These are phyloP conservation scores for Penicillium italicum DNA, from an alignment of 2,329 filamentous ascomycete species.

Conservation along the genomic window DNA sequence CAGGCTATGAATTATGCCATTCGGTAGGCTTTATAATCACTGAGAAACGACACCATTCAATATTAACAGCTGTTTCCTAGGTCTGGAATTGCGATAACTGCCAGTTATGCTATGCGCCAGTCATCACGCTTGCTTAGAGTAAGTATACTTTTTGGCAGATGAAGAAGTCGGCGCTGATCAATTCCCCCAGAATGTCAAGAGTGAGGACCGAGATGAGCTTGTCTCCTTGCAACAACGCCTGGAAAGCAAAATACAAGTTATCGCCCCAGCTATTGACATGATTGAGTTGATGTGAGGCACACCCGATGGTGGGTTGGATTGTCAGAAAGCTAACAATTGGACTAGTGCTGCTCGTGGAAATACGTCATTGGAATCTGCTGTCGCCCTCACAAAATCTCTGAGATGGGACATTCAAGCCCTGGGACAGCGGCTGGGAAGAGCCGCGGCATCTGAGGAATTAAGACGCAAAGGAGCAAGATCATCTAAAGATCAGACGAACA, in stretches of 20 bases:
- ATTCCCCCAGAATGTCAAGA: conserved; percentile 59
- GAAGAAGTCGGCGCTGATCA: conserved; percentile 6
- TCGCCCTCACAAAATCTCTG: conserved; percentile 75
- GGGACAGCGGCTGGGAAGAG: conserved; percentile 68
- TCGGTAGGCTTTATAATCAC: conserved; percentile 40
- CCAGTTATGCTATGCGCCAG: conserved; percentile 78
- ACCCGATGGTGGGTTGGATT: not conserved
- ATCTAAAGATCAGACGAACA: conserved; percentile 51
- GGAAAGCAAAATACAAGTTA: conserved; percentile 82
- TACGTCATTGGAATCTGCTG: conserved; percentile 77
- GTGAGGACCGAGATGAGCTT: conserved; percentile 69
- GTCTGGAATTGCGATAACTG: conserved; percentile 80
- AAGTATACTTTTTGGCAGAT: not conserved
- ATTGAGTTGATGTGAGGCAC: conserved; percentile 74
- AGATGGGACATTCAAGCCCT: conserved; percentile 78
- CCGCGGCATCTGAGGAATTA: conserved; percentile 58
- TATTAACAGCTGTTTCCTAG: conserved; percentile 29
- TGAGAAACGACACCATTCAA: not conserved
- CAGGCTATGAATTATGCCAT: conserved; percentile 93
- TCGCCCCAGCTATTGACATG: conserved; percentile 86
- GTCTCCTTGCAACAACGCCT: conserved; percentile 67
- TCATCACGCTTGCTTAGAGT: conserved; percentile 72
- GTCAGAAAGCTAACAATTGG: not conserved
- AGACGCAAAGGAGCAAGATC: conserved; percentile 33
- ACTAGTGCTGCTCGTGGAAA: conserved; percentile 66